A percentile compares a stretch with the other conserved stretches of the same genome.
phyloP scores from a whole-genome alignment of 2,329 filamentous ascomycete genomes.

The Microcyclosporella mali region DNA sequence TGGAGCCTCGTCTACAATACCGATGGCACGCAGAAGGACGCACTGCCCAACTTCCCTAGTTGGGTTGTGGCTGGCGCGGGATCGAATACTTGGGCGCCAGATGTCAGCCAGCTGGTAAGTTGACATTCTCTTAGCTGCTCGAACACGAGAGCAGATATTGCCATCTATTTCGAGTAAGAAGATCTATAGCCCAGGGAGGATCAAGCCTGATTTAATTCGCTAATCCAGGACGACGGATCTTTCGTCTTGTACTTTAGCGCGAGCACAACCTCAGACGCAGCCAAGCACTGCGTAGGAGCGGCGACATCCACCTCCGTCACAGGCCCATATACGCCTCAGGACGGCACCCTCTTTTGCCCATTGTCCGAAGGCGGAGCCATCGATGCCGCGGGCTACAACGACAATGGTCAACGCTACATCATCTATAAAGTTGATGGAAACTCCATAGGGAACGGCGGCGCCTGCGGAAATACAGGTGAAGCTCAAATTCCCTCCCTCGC shows the following conservation, averaged over 20 bases:
- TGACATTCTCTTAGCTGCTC: too few species aligned
- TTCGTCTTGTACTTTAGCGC: slow-evolving; percentile 34
- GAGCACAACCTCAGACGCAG: slow-evolving; percentile 16
- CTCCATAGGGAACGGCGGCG: slow-evolving; percentile 24
- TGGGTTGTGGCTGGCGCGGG: slow-evolving; percentile 43
- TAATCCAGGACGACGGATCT: slow-evolving; percentile 27
- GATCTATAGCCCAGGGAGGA: too few species aligned
- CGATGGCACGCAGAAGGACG: slow-evolving; percentile 41
- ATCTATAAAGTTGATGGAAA: slow-evolving; percentile 35
- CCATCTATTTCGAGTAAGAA: neutral
- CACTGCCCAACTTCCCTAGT: slow-evolving; percentile 46
- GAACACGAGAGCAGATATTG: too few species aligned
- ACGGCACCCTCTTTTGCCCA: slow-evolving; percentile 25
- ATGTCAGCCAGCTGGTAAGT: slow-evolving; percentile 46
- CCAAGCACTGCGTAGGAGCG: slow-evolving; percentile 32
- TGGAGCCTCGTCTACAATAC: slow-evolving; percentile 35
- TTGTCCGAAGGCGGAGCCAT: slow-evolving; percentile 30
- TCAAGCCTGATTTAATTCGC: too few species aligned
- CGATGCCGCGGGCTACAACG: slow-evolving; percentile 29
- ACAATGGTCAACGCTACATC: slow-evolving; percentile 29
- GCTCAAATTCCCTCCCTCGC: neutral
- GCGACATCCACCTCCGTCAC: slow-evolving; percentile 23
- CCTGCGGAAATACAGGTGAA: slow-evolving; percentile 28
- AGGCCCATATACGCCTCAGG: slow-evolving; percentile 29
- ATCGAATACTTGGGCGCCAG: slow-evolving; percentile 55